A percentile compares a stretch with the other conserved stretches of the same genome.
These are phyloP conservation scores for Scleromitrula shiraiana DNA, from an alignment of 2,329 filamentous ascomycete species.

Conservation along the genomic window DNA sequence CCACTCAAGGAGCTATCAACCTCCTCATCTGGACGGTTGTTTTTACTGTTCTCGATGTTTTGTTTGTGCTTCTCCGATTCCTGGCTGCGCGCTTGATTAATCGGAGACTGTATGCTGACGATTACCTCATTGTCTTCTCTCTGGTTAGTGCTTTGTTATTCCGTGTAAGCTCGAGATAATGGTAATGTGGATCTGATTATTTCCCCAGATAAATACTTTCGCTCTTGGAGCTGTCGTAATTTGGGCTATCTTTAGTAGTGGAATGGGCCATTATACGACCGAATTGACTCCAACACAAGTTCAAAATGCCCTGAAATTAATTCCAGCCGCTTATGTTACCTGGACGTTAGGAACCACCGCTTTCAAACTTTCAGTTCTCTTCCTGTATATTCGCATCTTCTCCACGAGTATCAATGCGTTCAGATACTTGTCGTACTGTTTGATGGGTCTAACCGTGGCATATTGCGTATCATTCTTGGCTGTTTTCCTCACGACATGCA, in stretches of 20 bases:
- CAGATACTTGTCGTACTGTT: not conserved
- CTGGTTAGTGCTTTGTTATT: not conserved
- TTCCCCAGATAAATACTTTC: not conserved
- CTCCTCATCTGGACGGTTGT: not conserved
- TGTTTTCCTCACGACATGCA: not conserved
- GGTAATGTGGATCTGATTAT: not conserved
- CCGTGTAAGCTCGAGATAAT: not conserved
- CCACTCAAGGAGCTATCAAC: not conserved
- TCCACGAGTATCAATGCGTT: not conserved
- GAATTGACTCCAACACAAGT: not conserved
- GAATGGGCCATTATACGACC: not conserved
- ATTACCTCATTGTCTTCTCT: not conserved
- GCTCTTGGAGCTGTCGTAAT: not conserved
- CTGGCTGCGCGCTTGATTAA: not conserved
- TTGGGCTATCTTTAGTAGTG: not conserved
- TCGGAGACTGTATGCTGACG: not conserved
- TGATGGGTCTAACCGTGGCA: not conserved
- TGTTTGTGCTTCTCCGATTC: not conserved
- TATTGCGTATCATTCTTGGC: not conserved
- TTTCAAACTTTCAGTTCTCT: not conserved
- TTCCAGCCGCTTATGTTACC: not conserved
- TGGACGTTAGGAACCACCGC: not conserved
- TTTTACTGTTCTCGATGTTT: not conserved
- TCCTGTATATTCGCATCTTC: not conserved
- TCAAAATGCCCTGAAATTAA: not conserved